Evolutionary conservation across 1,284 basidiomycete species (phyloP), one percentile per base, ranked within the genome.

Genomic region (Pholiota adiposa): DNA sequence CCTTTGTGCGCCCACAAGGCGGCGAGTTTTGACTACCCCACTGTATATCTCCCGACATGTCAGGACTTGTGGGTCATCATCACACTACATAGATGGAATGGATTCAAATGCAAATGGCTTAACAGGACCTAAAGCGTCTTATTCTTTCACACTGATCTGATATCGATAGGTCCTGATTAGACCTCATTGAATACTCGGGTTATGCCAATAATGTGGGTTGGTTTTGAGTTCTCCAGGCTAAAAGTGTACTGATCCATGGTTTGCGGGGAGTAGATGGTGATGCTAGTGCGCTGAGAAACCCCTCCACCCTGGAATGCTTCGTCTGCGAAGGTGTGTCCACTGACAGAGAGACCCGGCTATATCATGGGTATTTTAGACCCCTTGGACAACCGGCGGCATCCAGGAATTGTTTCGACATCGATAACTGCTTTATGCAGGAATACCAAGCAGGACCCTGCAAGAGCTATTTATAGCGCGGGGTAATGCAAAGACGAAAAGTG

Each of bases 201-300:
- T 54, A 46, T 46, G 27, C n/a, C 40, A 34, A 18, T 40, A 29
- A 18, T 50, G n/a, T 50, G 16, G 36, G 31, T n/a, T 27, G 19
- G 40, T 46, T 25, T 11, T 54, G 41, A 34, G n/a, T 33, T 54
- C 41, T 52, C 40, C 18, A 40, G 18, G 29, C 40, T 54, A 50
- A 34, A 40, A 40, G 36, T 49, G 34, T 56, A 16, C 12, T 56
- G 54, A 56, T 56, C 54, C 54, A 56, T 56, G 36, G 33, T 56
- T 56, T 50, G 36, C 54, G 54, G 54, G 48, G 34, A 31, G 23
- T 31, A 54, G 38, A 44, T 33, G 21, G 9, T 8, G 25, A 33
- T 12, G 16, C 16, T 23, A n/a, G 25, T 40, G n/a, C 40, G 11
- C n/a, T 11, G 9, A 9, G 16, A 1, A 11, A 23, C 11, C 18